These are phyloP conservation scores for Mucor piriformis DNA, from an alignment of 371 early-diverging fungal species.

Conservation along the genomic window DNA sequence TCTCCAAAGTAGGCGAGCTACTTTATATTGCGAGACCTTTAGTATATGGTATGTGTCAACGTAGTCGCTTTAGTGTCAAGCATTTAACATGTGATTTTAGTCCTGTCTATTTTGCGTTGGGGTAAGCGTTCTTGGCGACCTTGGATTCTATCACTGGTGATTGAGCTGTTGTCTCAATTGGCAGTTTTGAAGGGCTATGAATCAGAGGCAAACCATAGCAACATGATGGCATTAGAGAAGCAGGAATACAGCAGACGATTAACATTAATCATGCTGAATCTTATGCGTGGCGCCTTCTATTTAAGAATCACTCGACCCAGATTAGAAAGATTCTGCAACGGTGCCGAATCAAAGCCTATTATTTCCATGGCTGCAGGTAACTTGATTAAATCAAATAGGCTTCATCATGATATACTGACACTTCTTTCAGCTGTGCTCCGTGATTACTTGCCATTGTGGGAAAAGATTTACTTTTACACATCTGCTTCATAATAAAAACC, in stretches of 20 bases:
- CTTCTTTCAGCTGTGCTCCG: conserved; percentile 65
- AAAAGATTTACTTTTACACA: conserved; percentile 89
- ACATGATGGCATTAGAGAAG: conserved; percentile 70
- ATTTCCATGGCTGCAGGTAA: conserved; percentile 48
- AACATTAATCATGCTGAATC: conserved; percentile 74
- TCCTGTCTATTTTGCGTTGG: conserved; percentile 73
- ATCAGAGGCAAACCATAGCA: conserved; percentile 25
- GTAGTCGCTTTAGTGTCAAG: too few relatives aligned
- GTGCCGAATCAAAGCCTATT: conserved; percentile 44
- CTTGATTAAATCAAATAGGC: background rate
- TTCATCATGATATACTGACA: background rate
- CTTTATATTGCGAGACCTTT: conserved; percentile 86
- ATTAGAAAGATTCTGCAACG: conserved; percentile 52
- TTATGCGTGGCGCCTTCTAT: conserved; percentile 88
- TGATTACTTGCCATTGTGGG: conserved; percentile 94
- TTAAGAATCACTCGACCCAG: conserved; percentile 68
- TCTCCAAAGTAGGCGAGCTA: conserved; percentile 74
- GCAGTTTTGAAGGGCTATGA: conserved; percentile 40
- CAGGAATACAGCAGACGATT: conserved; percentile 76
- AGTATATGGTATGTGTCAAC: conserved; percentile 80
- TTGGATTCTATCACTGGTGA: conserved; percentile 77
- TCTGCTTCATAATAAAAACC: conserved; percentile 36
- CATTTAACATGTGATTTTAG: conserved; percentile 36
- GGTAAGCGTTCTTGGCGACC: conserved; percentile 85
- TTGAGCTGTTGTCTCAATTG: conserved; percentile 67